These are phyloP conservation scores for Omphalotus guepiniiformis DNA, from an alignment of 768 basidiomycete genomes.

Conservation along the genomic window DNA sequence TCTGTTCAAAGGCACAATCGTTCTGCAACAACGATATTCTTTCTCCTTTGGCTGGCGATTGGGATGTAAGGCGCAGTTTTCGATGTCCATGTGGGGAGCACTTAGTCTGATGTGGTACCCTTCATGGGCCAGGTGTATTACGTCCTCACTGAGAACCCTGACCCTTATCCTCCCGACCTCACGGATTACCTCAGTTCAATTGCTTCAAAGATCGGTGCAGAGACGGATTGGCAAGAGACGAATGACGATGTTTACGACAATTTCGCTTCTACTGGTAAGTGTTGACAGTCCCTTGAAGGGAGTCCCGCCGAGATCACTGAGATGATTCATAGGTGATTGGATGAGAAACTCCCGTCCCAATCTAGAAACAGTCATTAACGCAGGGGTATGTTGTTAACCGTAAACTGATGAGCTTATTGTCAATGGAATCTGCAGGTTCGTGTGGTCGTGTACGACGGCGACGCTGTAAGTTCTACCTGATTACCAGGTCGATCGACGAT, in stretches of 20 bases:
- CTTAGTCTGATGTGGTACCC: too few relatives aligned
- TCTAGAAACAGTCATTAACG: slow-evolving; percentile 37
- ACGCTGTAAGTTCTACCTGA: slow-evolving; percentile 22
- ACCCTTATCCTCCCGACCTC: slow-evolving; percentile 48
- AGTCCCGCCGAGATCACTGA: not conserved
- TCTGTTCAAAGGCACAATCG: slow-evolving; percentile 53
- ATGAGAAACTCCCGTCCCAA: slow-evolving; percentile 25
- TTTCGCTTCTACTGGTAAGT: slow-evolving; percentile 44
- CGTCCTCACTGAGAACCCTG: slow-evolving; percentile 39
- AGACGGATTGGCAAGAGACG: slow-evolving; percentile 37
- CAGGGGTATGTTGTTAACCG: slow-evolving; percentile 22
- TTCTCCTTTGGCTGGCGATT: slow-evolving; percentile 49
- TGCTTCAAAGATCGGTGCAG: slow-evolving; percentile 38
- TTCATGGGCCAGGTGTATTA: slow-evolving; percentile 37
- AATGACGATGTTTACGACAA: slow-evolving; percentile 41
- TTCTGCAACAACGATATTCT: slow-evolving; percentile 58
- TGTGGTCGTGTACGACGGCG: slow-evolving; percentile 37
- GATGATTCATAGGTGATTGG: slow-evolving; percentile 27
- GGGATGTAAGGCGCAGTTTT: slow-evolving; percentile 35
- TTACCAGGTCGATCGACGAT: not conserved
- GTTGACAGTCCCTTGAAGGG: slow-evolving; percentile 14
- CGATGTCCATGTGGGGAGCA: not conserved
- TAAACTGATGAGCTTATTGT: not conserved
- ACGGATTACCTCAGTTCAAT: slow-evolving; percentile 27
- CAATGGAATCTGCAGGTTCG: slow-evolving; percentile 15